phyloP scores from a whole-genome alignment of 2,329 filamentous ascomycete genomes.

The Zopfia rhizophila region DNA sequence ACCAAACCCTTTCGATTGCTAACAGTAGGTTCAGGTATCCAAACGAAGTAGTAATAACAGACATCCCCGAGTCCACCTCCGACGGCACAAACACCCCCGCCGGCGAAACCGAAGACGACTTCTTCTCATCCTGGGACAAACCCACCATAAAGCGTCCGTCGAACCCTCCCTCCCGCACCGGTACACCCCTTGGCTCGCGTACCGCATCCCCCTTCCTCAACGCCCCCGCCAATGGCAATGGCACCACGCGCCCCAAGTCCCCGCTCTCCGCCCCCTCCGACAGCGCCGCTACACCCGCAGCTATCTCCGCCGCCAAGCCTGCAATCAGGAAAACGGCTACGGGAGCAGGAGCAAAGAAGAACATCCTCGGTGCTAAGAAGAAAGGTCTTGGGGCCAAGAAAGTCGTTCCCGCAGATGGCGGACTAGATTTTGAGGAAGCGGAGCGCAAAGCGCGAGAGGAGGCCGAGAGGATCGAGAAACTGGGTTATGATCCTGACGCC shows the following conservation, averaged over 20 bases:
- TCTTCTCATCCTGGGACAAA: conserved; percentile 99
- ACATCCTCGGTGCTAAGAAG: conserved; percentile 83
- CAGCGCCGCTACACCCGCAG: conserved; percentile 62
- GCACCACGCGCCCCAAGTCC: conserved; percentile 77
- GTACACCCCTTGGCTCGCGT: conserved; percentile 83
- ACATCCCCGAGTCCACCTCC: conserved; percentile 67
- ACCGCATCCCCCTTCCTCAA: conserved; percentile 92
- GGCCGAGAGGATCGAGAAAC: conserved; percentile 91
- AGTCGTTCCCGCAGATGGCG: conserved; percentile 73
- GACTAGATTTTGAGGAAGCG: conserved; percentile 92
- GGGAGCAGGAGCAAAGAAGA: conserved; percentile 77
- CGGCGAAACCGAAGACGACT: conserved; percentile 84
- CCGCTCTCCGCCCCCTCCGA: conserved; percentile 68
- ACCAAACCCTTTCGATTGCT: not conserved
- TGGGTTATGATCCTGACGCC: conserved; percentile 94
- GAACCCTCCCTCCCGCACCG: conserved; percentile 89
- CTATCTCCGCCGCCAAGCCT: conserved; percentile 75
- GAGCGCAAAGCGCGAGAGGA: conserved; percentile 98
- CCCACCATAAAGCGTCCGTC: conserved; percentile 96
- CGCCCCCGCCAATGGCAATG: conserved; percentile 71
- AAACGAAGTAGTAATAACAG: conserved; percentile 84
- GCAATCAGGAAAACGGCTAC: conserved; percentile 80
- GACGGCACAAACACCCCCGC: conserved; percentile 80
- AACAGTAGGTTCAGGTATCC: conserved; percentile 71
- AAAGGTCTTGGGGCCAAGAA: conserved; percentile 73